Conservation (phyloP, 2,329 filamentous ascomycete species). For the Alternaria viburni region DNA sequence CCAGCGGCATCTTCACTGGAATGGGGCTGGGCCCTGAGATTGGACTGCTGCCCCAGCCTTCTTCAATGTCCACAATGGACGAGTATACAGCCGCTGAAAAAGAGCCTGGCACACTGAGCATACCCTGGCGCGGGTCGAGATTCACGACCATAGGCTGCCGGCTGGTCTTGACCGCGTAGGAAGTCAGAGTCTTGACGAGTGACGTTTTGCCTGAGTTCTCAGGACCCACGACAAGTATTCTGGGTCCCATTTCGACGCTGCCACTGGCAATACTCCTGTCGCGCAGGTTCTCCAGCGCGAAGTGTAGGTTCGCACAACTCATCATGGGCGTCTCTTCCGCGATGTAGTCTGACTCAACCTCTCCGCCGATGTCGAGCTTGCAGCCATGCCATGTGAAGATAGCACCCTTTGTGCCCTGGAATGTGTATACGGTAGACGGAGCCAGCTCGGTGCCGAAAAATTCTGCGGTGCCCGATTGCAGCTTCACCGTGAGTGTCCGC, state of each 20-base stretch:
- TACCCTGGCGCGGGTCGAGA: conserved; percentile 75
- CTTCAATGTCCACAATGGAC: conserved; percentile 84
- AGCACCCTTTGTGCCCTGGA: conserved; percentile 82
- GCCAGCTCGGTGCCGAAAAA: conserved; percentile 95
- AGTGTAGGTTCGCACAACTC: conserved; percentile 84
- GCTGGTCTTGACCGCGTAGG: conserved; percentile 77
- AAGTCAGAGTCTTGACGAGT: conserved; percentile 75
- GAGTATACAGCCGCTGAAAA: conserved; percentile 87
- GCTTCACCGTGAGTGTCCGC: conserved; percentile 55
- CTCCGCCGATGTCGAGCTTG: conserved; percentile 77
- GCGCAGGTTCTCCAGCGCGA: conserved; percentile 78
- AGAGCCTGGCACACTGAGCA: conserved; percentile 68
- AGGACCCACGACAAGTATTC: conserved; percentile 84
- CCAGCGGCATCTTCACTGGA: conserved; percentile 89
- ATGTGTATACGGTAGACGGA: conserved; percentile 77
- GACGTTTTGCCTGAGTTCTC: conserved; percentile 84
- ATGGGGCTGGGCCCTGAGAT: conserved; percentile 88
- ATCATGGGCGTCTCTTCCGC: conserved; percentile 83
- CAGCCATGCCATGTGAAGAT: conserved; percentile 94
- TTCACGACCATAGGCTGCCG: conserved; percentile 83
- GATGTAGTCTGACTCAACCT: conserved; percentile 70
- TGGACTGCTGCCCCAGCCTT: conserved; percentile 87
- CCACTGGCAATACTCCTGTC: conserved; percentile 59
- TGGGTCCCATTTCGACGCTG: conserved; percentile 65
- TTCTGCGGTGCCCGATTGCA: conserved; percentile 84